A percentile compares a stretch with the other conserved stretches of the same genome.
phyloP scores from a whole-genome alignment of 2,329 filamentous ascomycete species.

The Colletotrichum musae region DNA sequence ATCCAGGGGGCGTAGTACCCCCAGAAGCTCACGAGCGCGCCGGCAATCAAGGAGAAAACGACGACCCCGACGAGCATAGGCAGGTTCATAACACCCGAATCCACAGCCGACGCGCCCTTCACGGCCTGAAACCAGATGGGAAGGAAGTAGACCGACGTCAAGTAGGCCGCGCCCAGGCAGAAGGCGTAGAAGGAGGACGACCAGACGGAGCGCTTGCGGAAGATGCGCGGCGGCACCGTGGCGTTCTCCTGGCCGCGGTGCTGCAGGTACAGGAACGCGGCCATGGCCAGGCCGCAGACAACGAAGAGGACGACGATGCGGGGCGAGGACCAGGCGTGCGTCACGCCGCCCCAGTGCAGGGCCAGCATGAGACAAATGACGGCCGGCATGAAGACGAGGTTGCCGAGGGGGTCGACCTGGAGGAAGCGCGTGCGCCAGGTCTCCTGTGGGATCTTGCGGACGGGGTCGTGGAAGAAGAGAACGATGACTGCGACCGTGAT shows the following conservation, averaged over 20 bases:
- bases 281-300: conserved; percentile 57
- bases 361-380: conserved; percentile 64
- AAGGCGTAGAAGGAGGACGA: conserved; percentile 52
- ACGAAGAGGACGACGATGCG: conserved; percentile 67
- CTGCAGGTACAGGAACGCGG: conserved; percentile 56
- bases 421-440: conserved; percentile 30
- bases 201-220: conserved; percentile 57
- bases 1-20: conserved; percentile 64
- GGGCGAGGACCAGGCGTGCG: conserved; percentile 64
- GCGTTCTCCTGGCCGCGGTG: conserved; percentile 56
- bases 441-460: conserved; percentile 1
- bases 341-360: conserved; percentile 64
- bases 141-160: conserved; percentile 54
- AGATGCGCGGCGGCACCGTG: conserved; percentile 59
- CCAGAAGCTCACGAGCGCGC: conserved; percentile 52
- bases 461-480: conserved; percentile 45
- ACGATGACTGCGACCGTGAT: conserved; percentile 51
- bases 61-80: conserved; percentile 57
- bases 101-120: conserved; percentile 54
- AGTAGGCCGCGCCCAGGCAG: conserved; percentile 53
- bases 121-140: conserved; percentile 64
- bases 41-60: conserved; percentile 51
- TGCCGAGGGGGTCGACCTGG: conserved; percentile 46
- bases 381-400: conserved; percentile 50
- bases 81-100: conserved; percentile 58